These are phyloP conservation scores for Debaryomyces singareniensis DNA, from an alignment of 1,139 yeast genomes.

Conservation along the genomic window DNA sequence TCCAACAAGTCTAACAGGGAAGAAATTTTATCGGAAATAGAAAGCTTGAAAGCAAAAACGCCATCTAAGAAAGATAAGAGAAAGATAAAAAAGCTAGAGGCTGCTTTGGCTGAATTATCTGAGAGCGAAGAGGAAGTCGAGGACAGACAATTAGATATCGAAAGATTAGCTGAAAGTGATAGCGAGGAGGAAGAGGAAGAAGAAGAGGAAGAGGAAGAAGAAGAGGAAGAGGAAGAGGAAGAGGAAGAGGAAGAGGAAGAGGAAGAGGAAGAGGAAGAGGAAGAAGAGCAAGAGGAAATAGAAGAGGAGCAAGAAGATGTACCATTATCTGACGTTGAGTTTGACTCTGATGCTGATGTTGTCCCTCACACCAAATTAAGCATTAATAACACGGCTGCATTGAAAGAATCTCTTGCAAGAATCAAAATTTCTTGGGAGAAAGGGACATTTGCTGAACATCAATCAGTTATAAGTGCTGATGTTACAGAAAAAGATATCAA, in stretches of 20 bases:
- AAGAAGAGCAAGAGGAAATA: constrained; percentile 38
- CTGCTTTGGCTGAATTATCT: constrained; percentile 7
- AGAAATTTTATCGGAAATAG: constrained; percentile 1
- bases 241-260: constrained; percentile 34
- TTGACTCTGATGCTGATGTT: constrained; percentile 81
- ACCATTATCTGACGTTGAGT: constrained; percentile 72
- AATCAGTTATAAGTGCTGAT: constrained; percentile 57
- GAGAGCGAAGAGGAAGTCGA: constrained; percentile 7
- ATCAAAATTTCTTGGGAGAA: constrained; percentile 65
- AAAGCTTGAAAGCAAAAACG: constrained; percentile 28
- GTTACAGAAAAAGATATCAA: constrained; percentile 62
- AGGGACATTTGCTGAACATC: constrained; percentile 78
- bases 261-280: constrained; percentile 39
- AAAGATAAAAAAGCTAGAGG: constrained; percentile 47
- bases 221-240: constrained; percentile 30
- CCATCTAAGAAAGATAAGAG: constrained; percentile 63
- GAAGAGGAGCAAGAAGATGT: constrained; percentile 53
- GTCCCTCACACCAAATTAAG: constrained; percentile 89
- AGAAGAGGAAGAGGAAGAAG: constrained; percentile 27
- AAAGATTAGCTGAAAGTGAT: constrained; percentile 50
- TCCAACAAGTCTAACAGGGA: constrained; percentile 5
- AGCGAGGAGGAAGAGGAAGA: constrained; percentile 29
- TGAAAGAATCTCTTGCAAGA: constrained; percentile 62
- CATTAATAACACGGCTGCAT: constrained; percentile 63
- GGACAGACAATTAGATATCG: constrained; percentile 41